Base-by-base conservation (phyloP, 2,329 filamentous ascomycete species). In the Ceratocystis eucalypticola region DNA sequence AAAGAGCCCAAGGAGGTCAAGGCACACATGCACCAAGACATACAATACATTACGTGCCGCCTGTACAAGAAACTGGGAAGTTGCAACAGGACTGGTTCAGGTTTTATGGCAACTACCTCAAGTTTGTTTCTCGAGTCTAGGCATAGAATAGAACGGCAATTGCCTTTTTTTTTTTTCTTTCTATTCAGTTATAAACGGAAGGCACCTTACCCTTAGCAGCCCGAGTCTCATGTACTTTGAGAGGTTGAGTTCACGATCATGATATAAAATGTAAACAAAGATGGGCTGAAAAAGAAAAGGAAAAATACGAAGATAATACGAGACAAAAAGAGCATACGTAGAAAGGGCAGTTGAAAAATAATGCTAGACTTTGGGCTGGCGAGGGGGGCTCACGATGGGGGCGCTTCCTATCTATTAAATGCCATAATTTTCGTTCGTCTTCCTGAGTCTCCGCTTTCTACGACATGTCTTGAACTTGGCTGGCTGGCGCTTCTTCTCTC, bases 371-470 rank as follows among this genome's bases (percentile, higher is more conserved):
- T 37, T 37, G 33, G 33, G 33, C 33, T 37, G 33, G 33, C 46
- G 46, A 50, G n/a, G 17, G 46, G 17, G 46, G 46, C 46, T 50
- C 33, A 50, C 46, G 46, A 22, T 50, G 53, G 53, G 22, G 53
- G 22, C 53, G 10, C 20, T 57, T 15, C 15, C 2, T 20, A 17
- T 12, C 53, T 57, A 25, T 15, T n/a, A 17, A 28, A 33, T 33
- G 30, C 6, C 15, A 37, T 37, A 37, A 37, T 37, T 37, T 37
- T 37, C 33, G 33, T 37, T 37, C 2, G 12, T 10, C 33, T 57
- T 57, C 53, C 53, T 17, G 22, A 17, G 53, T 57, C 53, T 57
- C 53, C 53, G 53, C 53, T 57, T 57, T 57, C 53, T 57, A 57
- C 53, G 53, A 57, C 53, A 57, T 57, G 53, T 57, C 53, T 57